Evolutionary conservation across 192 early-diverging fungal species (phyloP).

Genomic region (Diversispora eburnea): DNA sequence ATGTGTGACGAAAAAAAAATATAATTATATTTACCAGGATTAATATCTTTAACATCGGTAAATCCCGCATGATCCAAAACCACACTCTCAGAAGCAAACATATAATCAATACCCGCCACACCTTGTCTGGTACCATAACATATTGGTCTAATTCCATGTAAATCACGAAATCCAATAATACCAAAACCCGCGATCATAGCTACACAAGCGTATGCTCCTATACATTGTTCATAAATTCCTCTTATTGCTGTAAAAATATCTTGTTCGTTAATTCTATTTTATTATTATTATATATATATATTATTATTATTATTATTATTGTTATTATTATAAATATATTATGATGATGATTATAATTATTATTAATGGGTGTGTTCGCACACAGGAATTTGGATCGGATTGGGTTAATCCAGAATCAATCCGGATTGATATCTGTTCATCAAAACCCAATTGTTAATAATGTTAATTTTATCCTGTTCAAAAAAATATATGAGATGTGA

Average conservation of each 20-base stretch:
- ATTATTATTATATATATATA: neutral
- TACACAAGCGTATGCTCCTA: slow-evolving; percentile 92
- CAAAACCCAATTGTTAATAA: too few species aligned
- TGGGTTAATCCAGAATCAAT: too few species aligned
- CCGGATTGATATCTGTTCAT: too few species aligned
- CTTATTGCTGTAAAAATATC: slow-evolving; percentile 94
- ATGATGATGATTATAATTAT: too few species aligned
- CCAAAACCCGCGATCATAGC: slow-evolving; percentile 98
- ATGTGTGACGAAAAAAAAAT: neutral
- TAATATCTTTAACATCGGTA: slow-evolving; percentile 84
- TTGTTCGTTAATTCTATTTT: slow-evolving; percentile 87
- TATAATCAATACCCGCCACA: slow-evolving; percentile 82
- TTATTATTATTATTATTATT: too few species aligned
- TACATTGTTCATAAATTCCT: slow-evolving; percentile 76
- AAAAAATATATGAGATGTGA: too few species aligned
- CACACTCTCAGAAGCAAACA: slow-evolving; percentile 98
- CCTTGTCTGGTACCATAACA: slow-evolving; percentile 82
- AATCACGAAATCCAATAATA: slow-evolving; percentile 91
- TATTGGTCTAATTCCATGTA: slow-evolving; percentile 94
- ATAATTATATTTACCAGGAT: slow-evolving; percentile 54
- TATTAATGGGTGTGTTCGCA: too few species aligned
- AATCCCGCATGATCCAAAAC: slow-evolving; percentile 88
- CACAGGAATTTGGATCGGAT: too few species aligned
- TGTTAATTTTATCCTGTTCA: too few species aligned
- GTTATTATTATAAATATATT: too few species aligned